These are phyloP conservation scores for Phialophora macrospora DNA, from an alignment of 2,329 filamentous ascomycete species.

Conservation along the genomic window DNA sequence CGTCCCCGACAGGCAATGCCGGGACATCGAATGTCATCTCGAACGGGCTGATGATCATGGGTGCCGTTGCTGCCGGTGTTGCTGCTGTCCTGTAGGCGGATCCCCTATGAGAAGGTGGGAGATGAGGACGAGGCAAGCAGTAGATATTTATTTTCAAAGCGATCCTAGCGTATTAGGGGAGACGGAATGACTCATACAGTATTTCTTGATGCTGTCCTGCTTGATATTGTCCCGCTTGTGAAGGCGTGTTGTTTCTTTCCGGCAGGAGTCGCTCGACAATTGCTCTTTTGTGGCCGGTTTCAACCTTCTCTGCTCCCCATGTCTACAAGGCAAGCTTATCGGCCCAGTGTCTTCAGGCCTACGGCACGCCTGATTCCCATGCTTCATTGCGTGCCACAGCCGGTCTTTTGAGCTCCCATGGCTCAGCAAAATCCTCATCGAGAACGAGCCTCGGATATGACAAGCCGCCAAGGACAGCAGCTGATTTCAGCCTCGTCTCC, in stretches of 20 bases:
- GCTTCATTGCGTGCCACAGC: no score
- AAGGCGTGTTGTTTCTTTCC: neutral
- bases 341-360: neutral
- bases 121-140: neutral
- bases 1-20: conserved; percentile 22
- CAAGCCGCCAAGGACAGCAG: neutral
- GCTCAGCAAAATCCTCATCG: neutral
- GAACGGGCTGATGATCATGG: conserved; percentile 28
- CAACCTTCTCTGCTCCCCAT: neutral
- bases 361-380: neutral
- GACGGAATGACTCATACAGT: neutral
- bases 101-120: neutral
- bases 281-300: neutral
- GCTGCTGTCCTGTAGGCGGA: conserved; percentile 27
- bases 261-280: neutral
- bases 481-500: neutral
- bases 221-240: neutral
- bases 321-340: no score
- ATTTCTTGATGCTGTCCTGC: neutral
- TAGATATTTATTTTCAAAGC: conserved; percentile 3
- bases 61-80: conserved; percentile 29
- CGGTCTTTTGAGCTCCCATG: neutral
- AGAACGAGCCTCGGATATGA: neutral
- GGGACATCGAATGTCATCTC: conserved; percentile 20
- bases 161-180: neutral